Evolutionary conservation across 345 rosid species (phyloP).

Genomic region (Hirschfeldia incana): DNA sequence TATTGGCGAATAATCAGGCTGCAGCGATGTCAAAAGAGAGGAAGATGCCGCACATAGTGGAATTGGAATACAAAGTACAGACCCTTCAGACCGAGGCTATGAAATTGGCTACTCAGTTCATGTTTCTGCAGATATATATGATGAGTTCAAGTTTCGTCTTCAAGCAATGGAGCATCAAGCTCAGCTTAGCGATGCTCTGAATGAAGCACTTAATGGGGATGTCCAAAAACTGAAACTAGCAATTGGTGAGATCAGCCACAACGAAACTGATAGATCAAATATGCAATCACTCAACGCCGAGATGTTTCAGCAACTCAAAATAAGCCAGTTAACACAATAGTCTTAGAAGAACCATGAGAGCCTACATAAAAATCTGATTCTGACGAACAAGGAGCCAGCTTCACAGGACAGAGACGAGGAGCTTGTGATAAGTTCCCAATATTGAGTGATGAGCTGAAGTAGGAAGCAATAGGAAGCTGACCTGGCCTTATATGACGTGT

Average conservation of each 20-base stretch:
- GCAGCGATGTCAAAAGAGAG: too few relatives aligned
- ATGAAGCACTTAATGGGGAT: slow-evolving; percentile 53
- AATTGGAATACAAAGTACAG: slow-evolving; percentile 95
- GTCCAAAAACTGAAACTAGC: slow-evolving; percentile 48
- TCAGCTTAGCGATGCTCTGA: slow-evolving; percentile 76
- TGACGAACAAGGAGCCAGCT: slow-evolving; percentile 52
- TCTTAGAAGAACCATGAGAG: slow-evolving; percentile 56
- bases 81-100: slow-evolving; percentile 96
- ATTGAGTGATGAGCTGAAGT: too few relatives aligned
- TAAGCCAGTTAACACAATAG: slow-evolving; percentile 30
- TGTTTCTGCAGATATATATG: slow-evolving; percentile 87
- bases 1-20: slow-evolving; percentile 86
- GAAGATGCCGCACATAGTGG: slow-evolving; percentile 85
- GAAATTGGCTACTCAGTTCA: slow-evolving; percentile 88
- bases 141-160: slow-evolving; percentile 88
- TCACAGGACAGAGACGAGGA: slow-evolving; percentile 69
- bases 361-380: slow-evolving; percentile 57
- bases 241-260: slow-evolving; percentile 37
- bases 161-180: slow-evolving; percentile 99
- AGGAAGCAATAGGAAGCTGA: too few relatives aligned
- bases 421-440: slow-evolving; percentile 31
- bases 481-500: too few relatives aligned
- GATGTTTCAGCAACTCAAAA: slow-evolving; percentile 43
- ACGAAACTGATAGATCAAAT: slow-evolving; percentile 35
- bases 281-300: slow-evolving; percentile 34